These are phyloP conservation scores for Rutstroemia sydowiana DNA, from an alignment of 2,329 filamentous ascomycete species.

Conservation along the genomic window DNA sequence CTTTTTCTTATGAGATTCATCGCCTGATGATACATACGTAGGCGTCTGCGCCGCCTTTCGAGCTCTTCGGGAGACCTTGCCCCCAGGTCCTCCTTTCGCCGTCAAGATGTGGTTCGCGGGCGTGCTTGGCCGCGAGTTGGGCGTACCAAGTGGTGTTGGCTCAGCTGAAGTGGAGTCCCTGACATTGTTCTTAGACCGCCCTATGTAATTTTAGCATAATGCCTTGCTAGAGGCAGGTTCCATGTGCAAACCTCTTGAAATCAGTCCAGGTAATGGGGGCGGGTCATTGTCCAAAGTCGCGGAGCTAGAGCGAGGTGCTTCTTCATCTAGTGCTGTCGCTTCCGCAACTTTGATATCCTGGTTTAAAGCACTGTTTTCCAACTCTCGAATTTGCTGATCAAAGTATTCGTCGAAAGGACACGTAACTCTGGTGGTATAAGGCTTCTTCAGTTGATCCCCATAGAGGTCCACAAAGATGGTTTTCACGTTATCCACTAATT, in stretches of 20 bases:
- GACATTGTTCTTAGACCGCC: conserved; percentile 24
- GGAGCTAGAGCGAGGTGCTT: conserved; percentile 18
- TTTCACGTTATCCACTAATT: conserved; percentile 89
- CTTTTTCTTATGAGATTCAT: conserved; percentile 64
- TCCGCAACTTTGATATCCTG: conserved; percentile 23
- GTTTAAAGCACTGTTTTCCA: conserved; percentile 51
- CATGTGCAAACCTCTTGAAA: conserved; percentile 23
- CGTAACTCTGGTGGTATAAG: conserved; percentile 69
- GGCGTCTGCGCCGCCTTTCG: conserved; percentile 58
- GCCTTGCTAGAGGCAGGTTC: not conserved
- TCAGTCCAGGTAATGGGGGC: conserved; percentile 36
- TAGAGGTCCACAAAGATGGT: conserved; percentile 89
- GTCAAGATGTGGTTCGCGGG: conserved; percentile 64
- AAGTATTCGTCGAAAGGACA: conserved; percentile 92
- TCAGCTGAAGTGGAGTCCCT: conserved; percentile 38
- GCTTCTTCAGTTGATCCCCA: conserved; percentile 75
- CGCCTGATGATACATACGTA: conserved; percentile 69
- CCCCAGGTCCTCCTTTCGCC: conserved; percentile 66
- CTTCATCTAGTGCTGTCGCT: conserved; percentile 20
- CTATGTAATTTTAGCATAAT: conserved; percentile 11
- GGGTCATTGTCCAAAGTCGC: conserved; percentile 37
- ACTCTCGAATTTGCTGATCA: conserved; percentile 80
- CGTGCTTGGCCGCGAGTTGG: conserved; percentile 74
- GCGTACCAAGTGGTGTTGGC: conserved; percentile 61
- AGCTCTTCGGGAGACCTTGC: conserved; percentile 72